Percentiles rank a stretch among this genome's conserved stretches.
These are phyloP conservation scores for Tremella fuciformis DNA, from an alignment of 768 basidiomycete genomes.

Conservation along the genomic window DNA sequence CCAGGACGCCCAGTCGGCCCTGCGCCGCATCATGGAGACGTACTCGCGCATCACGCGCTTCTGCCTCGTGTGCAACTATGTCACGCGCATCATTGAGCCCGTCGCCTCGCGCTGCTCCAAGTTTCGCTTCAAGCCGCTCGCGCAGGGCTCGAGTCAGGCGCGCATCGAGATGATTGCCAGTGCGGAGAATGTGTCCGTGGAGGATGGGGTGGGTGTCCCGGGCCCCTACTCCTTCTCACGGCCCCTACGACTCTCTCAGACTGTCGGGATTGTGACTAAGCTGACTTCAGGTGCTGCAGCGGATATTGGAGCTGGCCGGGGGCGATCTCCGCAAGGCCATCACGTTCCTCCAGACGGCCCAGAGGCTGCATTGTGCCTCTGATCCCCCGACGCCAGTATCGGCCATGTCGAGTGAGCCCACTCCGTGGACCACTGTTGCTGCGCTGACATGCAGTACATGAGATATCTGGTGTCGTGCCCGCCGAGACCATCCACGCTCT, in stretches of 20 bases:
- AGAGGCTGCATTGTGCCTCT: constrained; percentile 74
- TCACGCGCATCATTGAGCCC: constrained; percentile 97
- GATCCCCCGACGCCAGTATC: constrained; percentile 71
- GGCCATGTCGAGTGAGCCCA: constrained; percentile 59
- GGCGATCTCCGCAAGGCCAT: constrained; percentile 96
- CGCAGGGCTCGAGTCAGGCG: constrained; percentile 67
- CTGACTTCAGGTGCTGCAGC: constrained; percentile 44
- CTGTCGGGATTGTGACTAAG: not conserved
- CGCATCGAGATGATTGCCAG: constrained; percentile 77
- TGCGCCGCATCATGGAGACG: constrained; percentile 99
- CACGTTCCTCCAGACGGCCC: constrained; percentile 94
- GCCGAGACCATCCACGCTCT: constrained; percentile 67
- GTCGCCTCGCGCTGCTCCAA: constrained; percentile 98
- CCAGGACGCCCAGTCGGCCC: constrained; percentile 94
- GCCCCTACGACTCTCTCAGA: not conserved
- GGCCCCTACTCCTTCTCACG: not conserved
- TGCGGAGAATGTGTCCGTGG: constrained; percentile 63
- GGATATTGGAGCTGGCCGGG: constrained; percentile 58
- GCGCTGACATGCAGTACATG: constrained; percentile 60
- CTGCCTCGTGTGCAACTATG: constrained; percentile 98
- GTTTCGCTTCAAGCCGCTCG: constrained; percentile 94
- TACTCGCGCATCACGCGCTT: constrained; percentile 95
- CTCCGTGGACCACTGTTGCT: not conserved
- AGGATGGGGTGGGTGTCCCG: constrained; percentile 53
- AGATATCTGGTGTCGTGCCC: constrained; percentile 95